A percentile compares a stretch with the other conserved stretches of the same genome.
These are phyloP conservation scores for Paracorniculantispora psalliotae DNA, from an alignment of 2,329 filamentous ascomycete species.

Conservation along the genomic window DNA sequence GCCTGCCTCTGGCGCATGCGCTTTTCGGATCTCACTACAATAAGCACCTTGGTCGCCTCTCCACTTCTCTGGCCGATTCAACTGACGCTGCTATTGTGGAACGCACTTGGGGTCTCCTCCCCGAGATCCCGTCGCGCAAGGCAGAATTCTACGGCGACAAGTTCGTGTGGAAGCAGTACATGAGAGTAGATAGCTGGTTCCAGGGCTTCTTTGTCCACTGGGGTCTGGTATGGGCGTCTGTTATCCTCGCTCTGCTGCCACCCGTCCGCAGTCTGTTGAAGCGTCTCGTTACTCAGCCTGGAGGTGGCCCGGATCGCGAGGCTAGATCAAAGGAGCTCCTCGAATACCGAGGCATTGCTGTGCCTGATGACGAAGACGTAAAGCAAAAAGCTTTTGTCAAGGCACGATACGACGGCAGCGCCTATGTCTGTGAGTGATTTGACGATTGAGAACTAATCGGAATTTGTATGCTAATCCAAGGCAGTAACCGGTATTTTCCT, in stretches of 20 bases:
- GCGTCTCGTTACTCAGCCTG: constrained; percentile 46
- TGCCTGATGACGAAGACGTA: constrained; percentile 48
- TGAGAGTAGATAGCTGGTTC: constrained; percentile 45
- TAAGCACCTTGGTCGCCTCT: constrained; percentile 50
- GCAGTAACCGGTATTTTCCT: constrained; percentile 61
- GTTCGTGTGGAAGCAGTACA: constrained; percentile 54
- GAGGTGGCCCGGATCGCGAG: constrained; percentile 50
- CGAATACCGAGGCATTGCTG: constrained; percentile 59
- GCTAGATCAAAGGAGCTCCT: constrained; percentile 53
- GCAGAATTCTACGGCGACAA: constrained; percentile 54
- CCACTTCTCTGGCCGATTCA: constrained; percentile 44
- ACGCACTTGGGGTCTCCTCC: constrained; percentile 57
- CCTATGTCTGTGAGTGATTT: constrained; percentile 56
- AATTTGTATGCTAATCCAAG: not conserved
- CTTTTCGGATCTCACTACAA: constrained; percentile 46
- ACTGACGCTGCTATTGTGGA: constrained; percentile 54
- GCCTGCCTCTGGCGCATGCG: constrained; percentile 36
- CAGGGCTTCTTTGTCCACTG: constrained; percentile 47
- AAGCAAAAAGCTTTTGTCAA: constrained; percentile 50
- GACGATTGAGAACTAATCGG: not conserved
- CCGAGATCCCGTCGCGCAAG: constrained; percentile 38
- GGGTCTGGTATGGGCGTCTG: constrained; percentile 36
- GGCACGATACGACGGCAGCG: constrained; percentile 53
- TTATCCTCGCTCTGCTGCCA: constrained; percentile 41
- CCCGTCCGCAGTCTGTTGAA: constrained; percentile 42